phyloP scores from a whole-genome alignment of 345 rosid species.

The Salix koriyanagi region DNA sequence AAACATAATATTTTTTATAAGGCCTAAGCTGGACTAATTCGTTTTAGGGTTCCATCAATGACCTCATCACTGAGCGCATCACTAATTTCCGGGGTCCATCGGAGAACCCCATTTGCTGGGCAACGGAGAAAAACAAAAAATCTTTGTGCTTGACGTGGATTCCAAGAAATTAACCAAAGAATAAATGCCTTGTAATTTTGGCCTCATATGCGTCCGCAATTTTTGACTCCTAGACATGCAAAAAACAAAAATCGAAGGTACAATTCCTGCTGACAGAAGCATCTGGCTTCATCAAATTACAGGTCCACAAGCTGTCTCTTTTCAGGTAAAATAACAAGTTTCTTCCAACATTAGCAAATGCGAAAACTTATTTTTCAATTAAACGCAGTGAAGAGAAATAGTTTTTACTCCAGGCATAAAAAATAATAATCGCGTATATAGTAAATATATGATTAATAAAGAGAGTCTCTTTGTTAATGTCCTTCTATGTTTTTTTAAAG shows the following conservation, averaged over 20 bases:
- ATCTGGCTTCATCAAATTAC: not conserved
- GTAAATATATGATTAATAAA: too few species aligned
- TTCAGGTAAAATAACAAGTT: not conserved
- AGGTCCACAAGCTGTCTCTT: not conserved
- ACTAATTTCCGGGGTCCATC: not conserved
- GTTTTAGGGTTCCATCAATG: not conserved
- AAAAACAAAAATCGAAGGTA: not conserved
- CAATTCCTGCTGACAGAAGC: not conserved
- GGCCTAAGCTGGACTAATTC: not conserved
- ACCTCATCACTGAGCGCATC: not conserved
- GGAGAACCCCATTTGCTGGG: not conserved
- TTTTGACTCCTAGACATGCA: not conserved
- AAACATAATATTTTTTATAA: not conserved
- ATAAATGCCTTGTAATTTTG: not conserved
- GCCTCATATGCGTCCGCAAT: not conserved
- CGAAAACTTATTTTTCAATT: too few species aligned
- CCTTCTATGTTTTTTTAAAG: too few species aligned
- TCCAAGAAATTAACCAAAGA: not conserved
- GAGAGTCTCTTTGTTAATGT: too few species aligned
- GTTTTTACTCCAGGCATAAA: too few species aligned
- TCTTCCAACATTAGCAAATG: too few species aligned
- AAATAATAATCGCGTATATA: too few species aligned
- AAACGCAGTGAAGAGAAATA: too few species aligned
- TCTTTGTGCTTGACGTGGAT: conserved; percentile 1
- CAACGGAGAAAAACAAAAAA: not conserved